A percentile compares a stretch with the other conserved stretches of the same genome.
These are phyloP conservation scores for Suhomyces taliae DNA, from an alignment of 1,139 yeast species.

Conservation along the genomic window DNA sequence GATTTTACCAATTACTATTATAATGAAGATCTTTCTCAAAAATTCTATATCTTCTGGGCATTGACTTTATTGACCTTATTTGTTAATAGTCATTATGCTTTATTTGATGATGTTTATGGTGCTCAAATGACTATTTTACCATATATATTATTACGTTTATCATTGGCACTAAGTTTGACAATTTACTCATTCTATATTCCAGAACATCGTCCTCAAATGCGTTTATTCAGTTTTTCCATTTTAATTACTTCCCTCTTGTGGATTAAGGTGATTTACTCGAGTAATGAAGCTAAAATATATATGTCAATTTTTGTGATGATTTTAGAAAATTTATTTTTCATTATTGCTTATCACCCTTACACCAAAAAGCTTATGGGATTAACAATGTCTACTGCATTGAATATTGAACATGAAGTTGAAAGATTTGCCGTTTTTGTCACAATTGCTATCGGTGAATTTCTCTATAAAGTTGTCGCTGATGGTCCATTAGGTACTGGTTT, in stretches of 20 bases:
- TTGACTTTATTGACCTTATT: conserved; percentile 51
- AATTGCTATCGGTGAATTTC: conserved; percentile 66
- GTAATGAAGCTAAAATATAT: conserved; percentile 48
- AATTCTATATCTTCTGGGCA: conserved; percentile 54
- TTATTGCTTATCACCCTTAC: conserved; percentile 46
- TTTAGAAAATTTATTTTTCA: conserved; percentile 41
- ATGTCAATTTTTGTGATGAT: conserved; percentile 42
- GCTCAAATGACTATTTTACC: conserved; percentile 49
- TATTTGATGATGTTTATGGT: conserved; percentile 32
- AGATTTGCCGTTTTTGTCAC: conserved; percentile 58
- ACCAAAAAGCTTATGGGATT: conserved; percentile 42
- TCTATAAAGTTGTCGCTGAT: conserved; percentile 54
- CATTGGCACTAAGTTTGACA: conserved; percentile 34
- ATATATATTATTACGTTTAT: conserved; percentile 47
- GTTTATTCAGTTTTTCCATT: conserved; percentile 37
- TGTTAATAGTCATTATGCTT: conserved; percentile 49
- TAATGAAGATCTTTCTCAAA: conserved; percentile 60
- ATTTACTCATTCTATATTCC: conserved; percentile 52
- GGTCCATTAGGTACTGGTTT: conserved; percentile 52
- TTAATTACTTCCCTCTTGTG: conserved; percentile 38
- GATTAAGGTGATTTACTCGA: conserved; percentile 50
- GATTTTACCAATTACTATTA: conserved; percentile 67
- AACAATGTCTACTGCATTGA: conserved; percentile 58
- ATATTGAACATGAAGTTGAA: conserved; percentile 69
- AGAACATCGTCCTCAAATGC: conserved; percentile 55